Evolutionary conservation across 1,284 basidiomycete species (phyloP), one percentile per base, ranked within the genome.

Genomic region (Takashimella koratensis): DNA sequence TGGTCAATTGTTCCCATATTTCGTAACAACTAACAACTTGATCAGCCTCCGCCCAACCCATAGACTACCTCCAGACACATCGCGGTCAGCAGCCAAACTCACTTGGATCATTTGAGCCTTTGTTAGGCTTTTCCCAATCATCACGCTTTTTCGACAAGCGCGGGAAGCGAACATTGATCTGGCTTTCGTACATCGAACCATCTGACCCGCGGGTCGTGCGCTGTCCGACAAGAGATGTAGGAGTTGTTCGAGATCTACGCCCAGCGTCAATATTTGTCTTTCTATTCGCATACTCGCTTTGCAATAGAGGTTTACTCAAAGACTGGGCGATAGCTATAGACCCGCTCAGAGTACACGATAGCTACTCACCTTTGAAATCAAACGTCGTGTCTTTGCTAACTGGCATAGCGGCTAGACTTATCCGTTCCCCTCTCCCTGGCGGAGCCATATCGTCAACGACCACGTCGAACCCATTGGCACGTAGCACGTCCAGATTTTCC

Each of bases 1-100:
- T 97, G 92, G 64, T 97, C 90, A 79, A 98, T 93, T 5, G 82
- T 87, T 40, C 90, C 90, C 92, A 98, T 96, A 73, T 98, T 90
- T 45, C 82, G 82, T 2, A 98, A 79, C 53, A 98, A 84, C 88
- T 93, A 55, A 23, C 53, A 36, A n/a, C n/a, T n/a, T n/a, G n/a
- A n/a, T n/a, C n/a, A n/a, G n/a, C n/a, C 39, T 25, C 25, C 54
- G 51, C 39, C 21, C 3, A 8, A 19, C 23, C 30, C 30, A 36
- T 36, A 36, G 30, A 23, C 11, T n/a, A n/a, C n/a, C n/a, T n/a
- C n/a, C n/a, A n/a, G n/a, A n/a, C n/a, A n/a, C n/a, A n/a, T n/a
- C n/a, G n/a, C 30, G 5, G 30, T 21, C 19, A 41, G 42, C 3
- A 6, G 12, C 25, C 5, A 5, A 6, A 76, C 84, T 68, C 67